A percentile compares a stretch with the other conserved stretches of the same genome.
These are phyloP conservation scores for Talaromyces islandicus DNA, from an alignment of 2,329 filamentous ascomycete species.

Conservation along the genomic window DNA sequence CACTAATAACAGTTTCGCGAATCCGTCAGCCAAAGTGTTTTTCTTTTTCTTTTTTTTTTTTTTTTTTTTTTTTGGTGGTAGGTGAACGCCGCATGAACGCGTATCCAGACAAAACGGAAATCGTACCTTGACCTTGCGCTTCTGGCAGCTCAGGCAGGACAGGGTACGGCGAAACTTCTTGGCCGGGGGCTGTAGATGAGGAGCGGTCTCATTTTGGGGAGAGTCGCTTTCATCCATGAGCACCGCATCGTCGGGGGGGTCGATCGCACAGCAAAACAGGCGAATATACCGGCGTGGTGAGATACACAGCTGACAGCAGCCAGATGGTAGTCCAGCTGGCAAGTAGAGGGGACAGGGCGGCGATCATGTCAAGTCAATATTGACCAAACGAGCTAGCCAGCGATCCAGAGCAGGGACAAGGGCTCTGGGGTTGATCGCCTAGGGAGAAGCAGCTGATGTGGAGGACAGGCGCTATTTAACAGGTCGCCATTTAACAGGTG, in stretches of 20 bases:
- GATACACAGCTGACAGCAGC: background rate
- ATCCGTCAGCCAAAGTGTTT: background rate
- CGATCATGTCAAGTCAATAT: background rate
- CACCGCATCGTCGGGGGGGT: slow-evolving; percentile 1
- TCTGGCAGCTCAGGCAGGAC: slow-evolving; percentile 25
- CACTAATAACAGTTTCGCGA: slow-evolving; percentile 12
- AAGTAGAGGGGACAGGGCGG: background rate
- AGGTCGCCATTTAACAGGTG: no score
- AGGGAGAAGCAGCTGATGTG: background rate
- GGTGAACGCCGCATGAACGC: no score
- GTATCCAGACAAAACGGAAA: background rate
- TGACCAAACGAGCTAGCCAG: background rate
- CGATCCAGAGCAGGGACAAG: background rate
- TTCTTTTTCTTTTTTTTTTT: no score
- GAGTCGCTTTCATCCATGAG: slow-evolving; percentile 7
- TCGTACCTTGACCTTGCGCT: slow-evolving; percentile 28
- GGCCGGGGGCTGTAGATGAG: slow-evolving; percentile 8
- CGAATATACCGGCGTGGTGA: background rate
- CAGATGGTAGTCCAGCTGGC: background rate
- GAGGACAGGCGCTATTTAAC: no score
- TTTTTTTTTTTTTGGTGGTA: no score
- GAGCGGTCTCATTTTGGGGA: slow-evolving; percentile 1
- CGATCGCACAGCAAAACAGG: background rate
- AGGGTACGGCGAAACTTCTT: slow-evolving; percentile 25
- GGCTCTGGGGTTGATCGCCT: no score